Evolutionary conservation across 352 stramenopile species (phyloP), one percentile per base, ranked within the genome.

Genomic region (Globisporangium parvum): DNA sequence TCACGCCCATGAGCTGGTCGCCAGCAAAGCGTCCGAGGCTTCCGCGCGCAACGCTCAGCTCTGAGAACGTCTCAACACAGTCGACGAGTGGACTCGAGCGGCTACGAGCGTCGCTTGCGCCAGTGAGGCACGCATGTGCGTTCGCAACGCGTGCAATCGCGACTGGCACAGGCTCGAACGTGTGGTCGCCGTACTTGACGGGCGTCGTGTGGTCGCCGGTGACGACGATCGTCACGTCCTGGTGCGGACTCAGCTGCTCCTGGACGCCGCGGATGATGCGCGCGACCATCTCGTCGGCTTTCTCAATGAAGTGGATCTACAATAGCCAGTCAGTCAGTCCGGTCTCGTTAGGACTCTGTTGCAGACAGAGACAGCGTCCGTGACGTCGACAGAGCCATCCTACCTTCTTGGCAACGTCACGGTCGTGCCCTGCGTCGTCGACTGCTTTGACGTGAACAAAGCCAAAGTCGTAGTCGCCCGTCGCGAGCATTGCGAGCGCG

Each of bases 381-480:
- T 14, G 31, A 17, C 28, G 28, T 15, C 9, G 8, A n/a, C 24
- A 23, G 23, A 47, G 6, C 5, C 2, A 49, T 23, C 21, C 6
- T 47, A 80, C 72, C 67, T 95, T 95, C 60, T 90, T 91, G 35
- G 66, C 67, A 6, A 95, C 82, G 59, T 93, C 81, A 54, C 83
- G 75, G 65, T 95, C 85, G 52, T 95, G 85, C 9, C 85, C 85
- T 46, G 85, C 85, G 60, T 95, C 85, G 50, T 95, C 85, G 12
- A 95, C 85, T 6, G 85, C 85, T 57, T 95, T 95, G 31, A 93
- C 75, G 47, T 95, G 85, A 0, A 95, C 73, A 62, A 95, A 95
- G 0, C 74, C 77, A 58, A 95, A 95, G 53, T 93, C 83, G 45
- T 79, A 88, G 1, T 71, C 49, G 15, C 55, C 60, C 17, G 66